Evolutionary conservation across 2,329 filamentous ascomycete genomes (phyloP).

Genomic region (Nemania sp.): DNA sequence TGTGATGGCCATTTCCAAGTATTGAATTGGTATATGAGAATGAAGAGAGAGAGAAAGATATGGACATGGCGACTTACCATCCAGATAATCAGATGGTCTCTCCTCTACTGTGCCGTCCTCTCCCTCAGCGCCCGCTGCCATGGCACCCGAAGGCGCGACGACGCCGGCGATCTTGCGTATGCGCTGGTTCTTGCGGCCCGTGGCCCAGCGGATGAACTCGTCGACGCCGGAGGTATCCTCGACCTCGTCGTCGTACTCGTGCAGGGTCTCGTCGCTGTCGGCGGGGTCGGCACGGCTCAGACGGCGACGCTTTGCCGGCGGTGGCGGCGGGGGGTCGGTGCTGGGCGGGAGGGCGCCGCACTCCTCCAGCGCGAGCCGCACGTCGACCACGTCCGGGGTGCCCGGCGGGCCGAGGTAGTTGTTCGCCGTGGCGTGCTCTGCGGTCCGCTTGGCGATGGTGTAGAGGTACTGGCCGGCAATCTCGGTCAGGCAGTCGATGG

Average conservation of each 20-base stretch:
- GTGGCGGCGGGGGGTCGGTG: conserved; percentile 48
- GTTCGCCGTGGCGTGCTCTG: conserved; percentile 71
- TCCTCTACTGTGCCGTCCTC: conserved; percentile 59
- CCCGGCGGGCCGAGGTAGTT: conserved; percentile 60
- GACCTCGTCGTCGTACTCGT: neutral
- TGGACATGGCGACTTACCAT: conserved; percentile 52
- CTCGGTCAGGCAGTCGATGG: conserved; percentile 87
- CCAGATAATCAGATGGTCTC: conserved; percentile 66
- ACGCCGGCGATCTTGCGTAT: conserved; percentile 80
- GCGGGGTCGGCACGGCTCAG: conserved; percentile 5
- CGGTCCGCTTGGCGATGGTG: conserved; percentile 73
- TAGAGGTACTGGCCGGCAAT: conserved; percentile 81
- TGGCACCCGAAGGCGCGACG: conserved; percentile 44
- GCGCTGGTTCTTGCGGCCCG: conserved; percentile 73
- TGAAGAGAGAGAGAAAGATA: neutral
- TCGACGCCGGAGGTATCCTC: conserved; percentile 80
- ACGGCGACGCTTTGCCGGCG: conserved; percentile 18
- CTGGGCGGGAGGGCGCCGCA: conserved; percentile 75
- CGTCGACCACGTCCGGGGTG: conserved; percentile 71
- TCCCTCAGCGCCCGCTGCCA: conserved; percentile 36
- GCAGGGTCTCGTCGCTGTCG: neutral
- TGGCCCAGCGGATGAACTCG: conserved; percentile 79
- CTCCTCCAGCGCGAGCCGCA: conserved; percentile 84
- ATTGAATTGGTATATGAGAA: no score
- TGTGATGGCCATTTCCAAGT: no score